Base-by-base conservation (phyloP, 805 yeast species). In the Saccharomycodes ludwigii region DNA sequence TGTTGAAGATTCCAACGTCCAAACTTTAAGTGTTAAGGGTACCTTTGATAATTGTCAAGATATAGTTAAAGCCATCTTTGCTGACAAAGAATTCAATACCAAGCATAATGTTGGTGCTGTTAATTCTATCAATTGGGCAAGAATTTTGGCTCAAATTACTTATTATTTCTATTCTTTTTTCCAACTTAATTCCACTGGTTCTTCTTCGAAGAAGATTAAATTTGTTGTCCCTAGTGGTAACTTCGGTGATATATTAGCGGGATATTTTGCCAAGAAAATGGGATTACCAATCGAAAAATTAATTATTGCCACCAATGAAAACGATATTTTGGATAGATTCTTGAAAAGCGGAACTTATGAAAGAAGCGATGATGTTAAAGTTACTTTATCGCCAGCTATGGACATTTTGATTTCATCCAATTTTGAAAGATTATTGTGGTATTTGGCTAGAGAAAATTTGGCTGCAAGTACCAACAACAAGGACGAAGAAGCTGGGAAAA, bases 21-120 rank as follows among this genome's bases (percentile, higher is more conserved):
- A 91, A 61, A 88, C 96, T 17, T 65, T 91, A 40, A 83, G 95
- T 4, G 95, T 91, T 22, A 81, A 76, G 42, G 98, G 98, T 42
- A 84, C 95, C 19, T 91, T 91, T 53, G 99, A 91, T 57, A 96
- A 91, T 61, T 91, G 99, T 61, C 99, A 91, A 64, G 95, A 84
- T 50, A 73, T 86, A 36, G 97, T 91, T 40, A 91, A 91, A 61
- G 80, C 78, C 50, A 76, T 88, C 39, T 91, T 91, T 56, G 91
- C 88, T 39, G 98, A 91, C 56, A 61, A 55, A 32, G 84, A 78
- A 41, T 91, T 91, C 67, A 91, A 91, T 60, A 70, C 68, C 42
- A 78, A 75, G 55, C 81, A 86, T 62, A 95, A 86, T 50, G 79
- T 91, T 36, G 98, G 97, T 46, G 98, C 98, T 12, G 94, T 91